Evolutionary conservation across 1,284 basidiomycete species (phyloP), one percentile per base, ranked within the genome.

Genomic region (Tilletia walkeri): DNA sequence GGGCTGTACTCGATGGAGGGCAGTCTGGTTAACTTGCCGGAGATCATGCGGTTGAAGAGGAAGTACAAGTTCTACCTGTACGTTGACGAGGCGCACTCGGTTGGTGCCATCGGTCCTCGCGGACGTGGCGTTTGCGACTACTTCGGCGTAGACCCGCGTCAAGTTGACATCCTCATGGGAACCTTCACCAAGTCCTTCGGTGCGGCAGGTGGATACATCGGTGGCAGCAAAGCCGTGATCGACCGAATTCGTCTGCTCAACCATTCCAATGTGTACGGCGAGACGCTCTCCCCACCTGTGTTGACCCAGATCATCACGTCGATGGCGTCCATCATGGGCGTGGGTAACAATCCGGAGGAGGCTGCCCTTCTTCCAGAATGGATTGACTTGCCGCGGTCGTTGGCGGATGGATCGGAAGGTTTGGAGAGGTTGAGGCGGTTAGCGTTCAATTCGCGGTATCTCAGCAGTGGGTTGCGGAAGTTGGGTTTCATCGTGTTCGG

Each of bases 131-230:
- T 99, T 4, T 90, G 90, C 72, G 95, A 99, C 84, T 99, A 97
- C 86, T 99, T 95, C 84, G 90, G 89, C 70, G 86, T 98, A 73
- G 87, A 93, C 79, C 94, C 95, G 2, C 87, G 87, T 10, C 87
- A 88, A 47, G 88, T 98, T 72, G 95, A 99, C 83, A 89, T 99
- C 75, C 89, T 97, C 75, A 99, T 99, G 95, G 95, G 95, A 70
- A 99, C 95, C 0, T 96, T 99, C 84, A 99, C 95, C 49, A 99
- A 99, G 85, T 97, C 95, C 0, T 99, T 99, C 82, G 96, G 95
- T 71, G 95, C 95, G 1, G 92, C 95, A 0, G 95, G 95, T 69
- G 95, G 95, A 16, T 98, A 99, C 86, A 90, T 99, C 76, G 88
- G 94, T 3, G 95, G 93, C 5, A 89, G 86, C 78, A 94, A 93